Base-by-base conservation (phyloP, 192 early-diverging fungal genomes). In the Mortierella claussenii region DNA sequence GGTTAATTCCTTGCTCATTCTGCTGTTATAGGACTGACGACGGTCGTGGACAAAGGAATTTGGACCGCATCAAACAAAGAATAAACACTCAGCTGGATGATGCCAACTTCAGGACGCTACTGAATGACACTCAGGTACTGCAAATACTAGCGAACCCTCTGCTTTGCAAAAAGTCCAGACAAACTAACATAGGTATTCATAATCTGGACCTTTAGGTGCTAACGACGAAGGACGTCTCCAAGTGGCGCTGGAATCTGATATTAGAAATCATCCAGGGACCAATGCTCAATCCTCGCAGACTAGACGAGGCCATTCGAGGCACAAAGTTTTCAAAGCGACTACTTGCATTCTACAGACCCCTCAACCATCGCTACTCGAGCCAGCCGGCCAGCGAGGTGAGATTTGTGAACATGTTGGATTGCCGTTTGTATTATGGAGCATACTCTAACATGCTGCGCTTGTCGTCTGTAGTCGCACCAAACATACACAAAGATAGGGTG, bases 171-270 rank as follows among this genome's bases (percentile, higher is more conserved):
- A n/a, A n/a, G n/a, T n/a, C n/a, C n/a, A n/a, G n/a, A n/a, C n/a
- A n/a, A n/a, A n/a, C n/a, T n/a, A n/a, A n/a, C n/a, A n/a, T n/a
- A n/a, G n/a, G n/a, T n/a, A n/a, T n/a, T n/a, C n/a, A n/a, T n/a
- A n/a, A n/a, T n/a, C n/a, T n/a, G n/a, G n/a, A n/a, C n/a, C n/a
- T 17, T 4, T 80, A 89, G 87, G 87, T 93, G 18, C 34, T 93
- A 9, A 86, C 68, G 46, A 82, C 87, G 9, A 94, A 92, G 54
- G 94, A 96, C 21, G 85, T 83, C 62, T 78, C 87, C 15, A 90
- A 91, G 60, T 96, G 94, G 94, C 83, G 85, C 21, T 96, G 90
- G 93, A 89, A 92, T 31, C 81, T 79, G 24, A 88, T 94, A 23
- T 67, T 86, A 56, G 92, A 93, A 53, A 79, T 95, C 18, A 79